These are phyloP conservation scores for Margaritispora aquatica DNA, from an alignment of 495 filamentous ascomycete species.

Conservation along the genomic window DNA sequence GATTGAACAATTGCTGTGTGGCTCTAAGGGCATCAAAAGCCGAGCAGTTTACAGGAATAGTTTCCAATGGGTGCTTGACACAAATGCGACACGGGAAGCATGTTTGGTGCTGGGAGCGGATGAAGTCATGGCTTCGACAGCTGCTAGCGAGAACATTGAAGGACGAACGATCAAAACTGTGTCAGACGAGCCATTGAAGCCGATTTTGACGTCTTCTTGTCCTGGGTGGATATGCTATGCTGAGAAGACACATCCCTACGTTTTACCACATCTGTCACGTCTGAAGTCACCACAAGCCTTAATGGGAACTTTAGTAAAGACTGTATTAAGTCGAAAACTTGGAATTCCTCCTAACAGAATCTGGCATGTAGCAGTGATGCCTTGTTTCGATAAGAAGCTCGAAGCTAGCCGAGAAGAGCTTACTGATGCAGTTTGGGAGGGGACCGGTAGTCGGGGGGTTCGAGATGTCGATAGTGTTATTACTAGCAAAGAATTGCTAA, in stretches of 20 bases:
- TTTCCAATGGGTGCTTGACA: constrained; percentile 86
- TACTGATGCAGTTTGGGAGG: constrained; percentile 70
- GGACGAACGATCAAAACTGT: constrained; percentile 18
- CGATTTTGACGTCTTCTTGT: constrained; percentile 84
- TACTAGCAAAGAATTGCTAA: constrained; percentile 85
- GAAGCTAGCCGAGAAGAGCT: constrained; percentile 92
- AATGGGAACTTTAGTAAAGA: constrained; percentile 83
- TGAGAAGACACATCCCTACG: constrained; percentile 91
- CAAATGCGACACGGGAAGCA: constrained; percentile 70
- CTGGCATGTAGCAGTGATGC: constrained; percentile 95
- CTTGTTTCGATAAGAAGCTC: constrained; percentile 98
- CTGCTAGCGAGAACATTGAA: neutral
- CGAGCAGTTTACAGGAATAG: constrained; percentile 66
- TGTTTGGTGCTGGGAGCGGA: constrained; percentile 76
- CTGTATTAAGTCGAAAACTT: constrained; percentile 62
- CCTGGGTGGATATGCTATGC: constrained; percentile 99
- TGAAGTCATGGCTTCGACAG: constrained; percentile 48
- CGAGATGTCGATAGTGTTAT: constrained; percentile 97
- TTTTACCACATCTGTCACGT: constrained; percentile 83
- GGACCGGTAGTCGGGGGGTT: constrained; percentile 40
- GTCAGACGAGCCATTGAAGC: constrained; percentile 45
- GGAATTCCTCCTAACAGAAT: constrained; percentile 71
- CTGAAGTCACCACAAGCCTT: constrained; percentile 93
- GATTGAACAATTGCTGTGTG: constrained; percentile 74
- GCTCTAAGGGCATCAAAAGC: constrained; percentile 56